phyloP scores from a whole-genome alignment of 805 yeast genomes.

The Groenewaldozyma salmanticensis region DNA sequence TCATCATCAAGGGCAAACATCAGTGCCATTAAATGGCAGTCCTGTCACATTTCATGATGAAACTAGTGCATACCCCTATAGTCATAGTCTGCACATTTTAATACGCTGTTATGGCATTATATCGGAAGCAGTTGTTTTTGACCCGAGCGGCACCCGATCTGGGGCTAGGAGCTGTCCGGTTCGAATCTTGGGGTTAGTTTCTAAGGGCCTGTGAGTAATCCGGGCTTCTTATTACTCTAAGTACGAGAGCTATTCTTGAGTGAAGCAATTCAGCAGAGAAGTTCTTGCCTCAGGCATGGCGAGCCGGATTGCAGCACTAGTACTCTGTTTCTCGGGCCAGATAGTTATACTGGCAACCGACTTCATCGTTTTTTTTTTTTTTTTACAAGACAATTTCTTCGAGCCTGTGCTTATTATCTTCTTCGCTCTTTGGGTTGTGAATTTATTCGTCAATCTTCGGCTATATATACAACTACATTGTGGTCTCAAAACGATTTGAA shows the following conservation, averaged over 20 bases:
- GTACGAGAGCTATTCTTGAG: conserved; percentile 19
- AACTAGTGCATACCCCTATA: too few relatives aligned
- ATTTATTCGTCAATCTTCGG: neutral
- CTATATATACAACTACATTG: neutral
- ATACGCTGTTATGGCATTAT: conserved; percentile 20
- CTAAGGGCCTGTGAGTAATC: conserved; percentile 20
- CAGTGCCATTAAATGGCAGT: too few relatives aligned
- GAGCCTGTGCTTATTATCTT: conserved; percentile 1
- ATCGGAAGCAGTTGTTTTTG: conserved; percentile 13
- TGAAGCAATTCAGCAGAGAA: conserved; percentile 26
- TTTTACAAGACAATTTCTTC: neutral
- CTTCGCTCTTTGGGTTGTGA: conserved; percentile 1
- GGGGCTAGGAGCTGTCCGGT: conserved; percentile 20
- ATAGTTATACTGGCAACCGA: conserved; percentile 10
- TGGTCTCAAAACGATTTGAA: neutral
- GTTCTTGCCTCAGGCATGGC: conserved; percentile 21
- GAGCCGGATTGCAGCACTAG: conserved; percentile 18
- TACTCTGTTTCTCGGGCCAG: conserved; percentile 6
- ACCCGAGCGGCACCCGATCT: conserved; percentile 1
- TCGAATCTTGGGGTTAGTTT: conserved; percentile 23
- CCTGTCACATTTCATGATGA: too few relatives aligned
- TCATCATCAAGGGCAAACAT: too few relatives aligned
- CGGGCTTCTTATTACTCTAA: conserved; percentile 15
- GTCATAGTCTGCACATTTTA: too few relatives aligned
- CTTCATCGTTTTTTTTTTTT: conserved; percentile 7